Evolutionary conservation across 148 eudicot species (phyloP).

Genomic region (Nepenthes gracilis): DNA sequence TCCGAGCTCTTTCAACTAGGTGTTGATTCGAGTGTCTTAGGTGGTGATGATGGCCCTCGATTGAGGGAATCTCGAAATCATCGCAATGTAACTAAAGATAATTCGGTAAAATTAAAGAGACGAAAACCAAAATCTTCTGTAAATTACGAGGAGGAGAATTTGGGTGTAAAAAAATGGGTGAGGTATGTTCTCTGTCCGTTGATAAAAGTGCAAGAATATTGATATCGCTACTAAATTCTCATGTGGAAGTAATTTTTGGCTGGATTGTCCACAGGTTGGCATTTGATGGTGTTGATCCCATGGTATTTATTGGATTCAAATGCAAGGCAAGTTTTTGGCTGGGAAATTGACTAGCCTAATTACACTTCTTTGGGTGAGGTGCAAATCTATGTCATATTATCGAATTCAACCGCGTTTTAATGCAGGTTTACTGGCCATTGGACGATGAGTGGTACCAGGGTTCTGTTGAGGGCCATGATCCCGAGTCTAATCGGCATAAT

Average conservation of each 20-base stretch:
- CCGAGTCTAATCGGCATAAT: slow-evolving; percentile 42
- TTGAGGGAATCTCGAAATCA: slow-evolving; percentile 29
- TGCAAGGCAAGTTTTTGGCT: slow-evolving; percentile 59
- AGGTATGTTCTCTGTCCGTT: slow-evolving; percentile 22
- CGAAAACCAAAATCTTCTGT: slow-evolving; percentile 13
- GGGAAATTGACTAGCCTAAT: background rate
- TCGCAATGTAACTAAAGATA: slow-evolving; percentile 9
- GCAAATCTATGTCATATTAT: slow-evolving; percentile 1
- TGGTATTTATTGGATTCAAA: slow-evolving; percentile 54
- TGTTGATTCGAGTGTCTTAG: background rate
- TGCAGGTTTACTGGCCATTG: slow-evolving; percentile 95
- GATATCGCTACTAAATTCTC: background rate
- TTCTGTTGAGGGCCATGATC: slow-evolving; percentile 34
- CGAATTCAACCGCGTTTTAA: background rate
- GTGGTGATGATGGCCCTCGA: slow-evolving; percentile 17
- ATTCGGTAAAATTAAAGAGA: slow-evolving; percentile 13
- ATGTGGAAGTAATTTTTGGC: slow-evolving; percentile 4
- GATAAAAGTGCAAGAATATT: background rate
- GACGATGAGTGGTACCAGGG: slow-evolving; percentile 84
- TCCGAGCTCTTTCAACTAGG: slow-evolving; percentile 12
- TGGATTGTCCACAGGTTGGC: slow-evolving; percentile 42
- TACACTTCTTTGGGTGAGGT: background rate
- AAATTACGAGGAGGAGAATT: slow-evolving; percentile 13
- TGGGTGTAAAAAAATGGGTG: slow-evolving; percentile 34
- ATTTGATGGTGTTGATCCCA: slow-evolving; percentile 55